Evolutionary conservation across 2,329 filamentous ascomycete species (phyloP), one percentile per base, ranked within the genome.

Genomic region (Penicillium brasilianum): DNA sequence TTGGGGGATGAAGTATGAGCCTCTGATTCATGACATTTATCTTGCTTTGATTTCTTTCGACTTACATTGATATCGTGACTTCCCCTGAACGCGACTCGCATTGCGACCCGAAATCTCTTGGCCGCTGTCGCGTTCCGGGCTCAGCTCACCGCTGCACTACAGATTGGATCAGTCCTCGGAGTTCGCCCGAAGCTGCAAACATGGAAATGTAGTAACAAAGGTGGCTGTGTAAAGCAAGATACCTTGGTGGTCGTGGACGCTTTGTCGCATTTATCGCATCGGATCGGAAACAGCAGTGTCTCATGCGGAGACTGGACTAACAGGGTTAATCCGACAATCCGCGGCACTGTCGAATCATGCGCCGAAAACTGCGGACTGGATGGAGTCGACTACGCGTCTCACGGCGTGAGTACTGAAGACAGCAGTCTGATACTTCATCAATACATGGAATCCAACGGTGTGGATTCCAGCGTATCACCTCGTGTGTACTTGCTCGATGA

Each of bases 401-500:
- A 82, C 53, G 84, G 84, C 16, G 81, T 85, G 57, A 78, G 76
- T n/a, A 82, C 83, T 13, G 73, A 74, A 49, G 82, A 80, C 25
- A 77, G 77, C 44, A 75, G 75, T 10, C 64, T 87, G 50, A 78
- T 76, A n/a, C 74, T 87, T 57, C 77, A 78, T 28, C 80, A 81
- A 61, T 77, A 81, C 55, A 76, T 76, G 20, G 66, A 73, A 60
- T 72, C 73, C 41, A 62, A 65, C 25, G 50, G 58, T 3, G 39
- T 57, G 9, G 60, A 73, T 7, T 74, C 70, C 44, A 64, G 77
- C 25, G 73, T 75, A 25, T 77, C 84, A 54, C 84, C 88, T 59
- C 78, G 70, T 6, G 71, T 72, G 2, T 87, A 87, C 43, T 89
- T 89, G 71, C 82, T 90, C 54, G 83, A 89, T 75, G 83, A 84